Evolutionary conservation across 2,329 filamentous ascomycete genomes (phyloP), one percentile per base, ranked within the genome.

Genomic region (Exophiala calicioides): DNA sequence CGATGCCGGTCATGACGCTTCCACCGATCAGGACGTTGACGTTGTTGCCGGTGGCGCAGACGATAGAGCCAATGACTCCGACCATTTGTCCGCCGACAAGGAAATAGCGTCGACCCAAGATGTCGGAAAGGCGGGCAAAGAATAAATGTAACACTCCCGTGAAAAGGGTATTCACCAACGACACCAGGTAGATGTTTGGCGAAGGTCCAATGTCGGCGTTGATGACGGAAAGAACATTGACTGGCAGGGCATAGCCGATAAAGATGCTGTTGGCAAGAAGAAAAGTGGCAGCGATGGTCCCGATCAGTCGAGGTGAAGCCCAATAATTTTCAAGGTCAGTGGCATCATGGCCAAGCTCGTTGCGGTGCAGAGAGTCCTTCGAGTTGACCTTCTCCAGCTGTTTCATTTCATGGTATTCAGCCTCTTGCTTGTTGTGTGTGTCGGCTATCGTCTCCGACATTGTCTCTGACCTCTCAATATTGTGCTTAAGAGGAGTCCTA

Each of bases 21-120:
- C 64, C 67, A 3, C 57, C 64, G 48, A 72, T 71, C 26, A 71
- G 50, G 7, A 60, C 61, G 40, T 63, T 62, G 50, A 72, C 57
- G 37, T 55, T 62, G 27, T 62, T 60, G 2, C 66, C 67, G 5
- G 60, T 65, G 8, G 65, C 66, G 41, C 63, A 62, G 35, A 70
- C 58, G 38, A 71, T 65, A 40, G 60, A 60, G 3, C 69, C 68
- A 40, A 72, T 53, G n/a, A 70, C 58, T 7, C 60, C 63, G 2
- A 71, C 46, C 3, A 53, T 19, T 20, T 55, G 54, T 16, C 64
- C 61, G 13, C 58, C 58, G 20, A 67, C 59, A 7, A 67, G 50
- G 47, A 67, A 62, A 40, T 59, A 68, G 42, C 65, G 56, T 20
- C 66, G 58, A 20, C 66, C 65, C 31, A 68, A 63, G 16, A 68